A percentile compares a stretch with the other conserved stretches of the same genome.
Conservation (phyloP, 192 early-diverging fungal genomes). For the Coemansia umbellata region DNA sequence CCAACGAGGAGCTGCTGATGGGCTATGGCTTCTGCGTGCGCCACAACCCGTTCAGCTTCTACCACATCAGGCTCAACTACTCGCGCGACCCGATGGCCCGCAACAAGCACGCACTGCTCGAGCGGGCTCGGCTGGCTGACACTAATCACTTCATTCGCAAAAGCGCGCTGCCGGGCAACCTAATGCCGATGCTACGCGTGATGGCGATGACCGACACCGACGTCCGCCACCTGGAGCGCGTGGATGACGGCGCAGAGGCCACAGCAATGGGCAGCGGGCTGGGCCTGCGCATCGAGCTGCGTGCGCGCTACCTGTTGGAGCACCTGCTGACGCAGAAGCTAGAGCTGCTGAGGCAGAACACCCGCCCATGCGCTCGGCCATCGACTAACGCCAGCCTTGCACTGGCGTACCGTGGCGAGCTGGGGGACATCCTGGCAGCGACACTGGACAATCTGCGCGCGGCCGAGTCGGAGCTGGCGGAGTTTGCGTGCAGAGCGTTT, state of each 20-base stretch:
- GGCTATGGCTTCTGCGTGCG: conserved; percentile 68
- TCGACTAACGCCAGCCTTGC: conserved; percentile 48
- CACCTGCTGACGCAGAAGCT: conserved; percentile 45
- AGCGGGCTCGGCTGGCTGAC: conserved; percentile 17
- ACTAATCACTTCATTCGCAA: conserved; percentile 52
- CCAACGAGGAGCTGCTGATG: conserved; percentile 68
- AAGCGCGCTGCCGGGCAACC: conserved; percentile 38
- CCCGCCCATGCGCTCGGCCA: neutral
- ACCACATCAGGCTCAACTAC: conserved; percentile 61
- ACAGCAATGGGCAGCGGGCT: neutral
- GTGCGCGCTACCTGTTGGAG: conserved; percentile 51
- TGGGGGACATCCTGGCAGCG: conserved; percentile 12
- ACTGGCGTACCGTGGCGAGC: conserved; percentile 51
- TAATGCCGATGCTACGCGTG: conserved; percentile 59
- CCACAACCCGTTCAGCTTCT: conserved; percentile 55
- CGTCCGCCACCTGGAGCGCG: conserved; percentile 12
- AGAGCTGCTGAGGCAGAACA: neutral
- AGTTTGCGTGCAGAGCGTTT: conserved; percentile 4
- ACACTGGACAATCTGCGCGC: conserved; percentile 6
- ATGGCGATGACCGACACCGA: conserved; percentile 64
- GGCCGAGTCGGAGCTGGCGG: conserved; percentile 6
- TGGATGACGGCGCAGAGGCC: conserved; percentile 5
- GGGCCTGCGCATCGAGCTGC: conserved; percentile 57
- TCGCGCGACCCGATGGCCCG: conserved; percentile 48
- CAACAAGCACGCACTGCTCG: conserved; percentile 49